Percentiles rank a stretch among this genome's conserved stretches.
phyloP scores from a whole-genome alignment of 179 eudicot genomes.

The Beta macrorhiza region DNA sequence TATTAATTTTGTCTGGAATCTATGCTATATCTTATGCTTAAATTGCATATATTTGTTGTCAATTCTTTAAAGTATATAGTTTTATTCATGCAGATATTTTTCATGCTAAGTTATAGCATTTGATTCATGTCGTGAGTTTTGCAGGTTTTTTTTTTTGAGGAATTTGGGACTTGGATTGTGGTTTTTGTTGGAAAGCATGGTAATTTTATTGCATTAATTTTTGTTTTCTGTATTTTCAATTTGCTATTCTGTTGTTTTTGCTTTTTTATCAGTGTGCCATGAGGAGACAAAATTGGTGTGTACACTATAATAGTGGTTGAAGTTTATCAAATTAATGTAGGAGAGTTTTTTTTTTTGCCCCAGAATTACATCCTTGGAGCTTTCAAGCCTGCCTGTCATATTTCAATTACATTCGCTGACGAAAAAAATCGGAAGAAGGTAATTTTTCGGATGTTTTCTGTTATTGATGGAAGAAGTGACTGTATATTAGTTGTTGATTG shows the following conservation, averaged over 20 bases:
- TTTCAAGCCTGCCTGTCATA: slow-evolving; percentile 83
- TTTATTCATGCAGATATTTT: neutral
- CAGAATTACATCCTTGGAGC: slow-evolving; percentile 85
- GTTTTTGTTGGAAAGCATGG: slow-evolving; percentile 7
- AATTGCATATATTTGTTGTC: neutral
- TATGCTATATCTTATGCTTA: neutral
- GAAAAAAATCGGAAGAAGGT: slow-evolving; percentile 94
- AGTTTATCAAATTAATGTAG: neutral
- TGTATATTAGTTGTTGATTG: neutral
- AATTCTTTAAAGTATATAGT: neutral
- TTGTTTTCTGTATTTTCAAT: neutral
- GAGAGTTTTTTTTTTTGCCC: slow-evolving; percentile 6
- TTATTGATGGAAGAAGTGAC: neutral
- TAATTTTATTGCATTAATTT: neutral
- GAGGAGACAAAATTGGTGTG: neutral
- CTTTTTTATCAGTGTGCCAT: neutral
- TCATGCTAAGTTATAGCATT: neutral
- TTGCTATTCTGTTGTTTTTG: neutral
- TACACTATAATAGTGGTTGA: neutral
- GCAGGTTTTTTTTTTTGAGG: slow-evolving; percentile 6
- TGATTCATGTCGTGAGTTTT: neutral
- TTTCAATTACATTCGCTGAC: slow-evolving; percentile 61
- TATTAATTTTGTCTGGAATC: neutral
- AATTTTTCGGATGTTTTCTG: neutral
- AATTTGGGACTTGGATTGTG: neutral